Evolutionary conservation across 768 basidiomycete genomes (phyloP), one percentile per base, ranked within the genome.

Genomic region (Tephrocybe rancida): DNA sequence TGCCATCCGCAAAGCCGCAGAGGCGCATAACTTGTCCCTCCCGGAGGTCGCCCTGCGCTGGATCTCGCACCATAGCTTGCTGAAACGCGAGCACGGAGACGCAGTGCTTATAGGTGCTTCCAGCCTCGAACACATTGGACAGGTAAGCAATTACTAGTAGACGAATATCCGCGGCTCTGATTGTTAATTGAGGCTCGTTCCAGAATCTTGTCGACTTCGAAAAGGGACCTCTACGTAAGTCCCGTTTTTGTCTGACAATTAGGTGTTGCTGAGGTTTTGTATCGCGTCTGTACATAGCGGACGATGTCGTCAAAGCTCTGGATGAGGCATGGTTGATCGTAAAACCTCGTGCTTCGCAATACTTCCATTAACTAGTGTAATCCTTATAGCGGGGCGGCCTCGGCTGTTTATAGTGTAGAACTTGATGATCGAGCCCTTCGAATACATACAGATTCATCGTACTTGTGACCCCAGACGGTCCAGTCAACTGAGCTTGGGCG

Each of bases 61-160:
- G 80, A 56, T 75, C 37, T 67, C 72, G 18, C 77, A 81, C 60
- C 79, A 80, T 57, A 75, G 73, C 16, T 56, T 68, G 11, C 61
- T 78, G 52, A 68, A 66, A 27, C 64, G 64, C 18, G 67, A 70
- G 18, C 52, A 60, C 6, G 65, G 64, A 3, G 71, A 73, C 49
- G 64, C 67, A 14, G 68, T 80, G 50, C 69, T 81, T 45, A 76
- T 81, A 43, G 79, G 78, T 14, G 78, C 75, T 1, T 73, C 70
- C 6, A 73, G 70, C 24, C 44, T 72, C 30, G 62, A 59, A 18
- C 79, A 81, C 37, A 68, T 81, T 13, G 73, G 79, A 56, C 61
- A 64, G 62, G 65, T 61, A 46, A 39, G 5, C 34, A 8, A 16
- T 18, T 13, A 7, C 9, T 48, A 38, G 35, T 30, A 6, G 29